phyloP scores from a whole-genome alignment of 129 eudicot species.

The Apium graveolens region DNA sequence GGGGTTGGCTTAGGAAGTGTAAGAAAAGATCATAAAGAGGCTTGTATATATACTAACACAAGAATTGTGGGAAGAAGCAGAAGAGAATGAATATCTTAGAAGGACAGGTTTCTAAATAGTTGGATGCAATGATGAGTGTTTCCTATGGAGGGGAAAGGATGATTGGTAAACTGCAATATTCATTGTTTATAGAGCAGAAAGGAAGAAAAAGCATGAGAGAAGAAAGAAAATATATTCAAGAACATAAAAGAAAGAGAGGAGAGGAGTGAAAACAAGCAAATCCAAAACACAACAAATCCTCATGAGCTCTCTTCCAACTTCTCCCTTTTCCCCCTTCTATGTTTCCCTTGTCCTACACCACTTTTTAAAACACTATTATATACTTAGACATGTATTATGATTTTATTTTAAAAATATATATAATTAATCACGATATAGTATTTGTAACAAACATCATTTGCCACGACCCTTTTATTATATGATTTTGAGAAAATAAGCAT shows the following conservation, averaged over 20 bases:
- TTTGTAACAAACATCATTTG: no score
- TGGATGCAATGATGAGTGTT: constrained; percentile 49
- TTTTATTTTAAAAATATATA: no score
- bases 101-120: constrained; percentile 34
- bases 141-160: constrained; percentile 42
- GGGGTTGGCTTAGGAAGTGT: neutral
- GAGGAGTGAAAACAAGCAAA: constrained; percentile 1
- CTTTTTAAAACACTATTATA: neutral
- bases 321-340: constrained; percentile 16
- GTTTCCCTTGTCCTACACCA: constrained; percentile 17
- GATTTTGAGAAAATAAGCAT: no score
- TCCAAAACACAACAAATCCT: constrained; percentile 15
- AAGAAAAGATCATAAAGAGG: neutral
- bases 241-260: constrained; percentile 1
- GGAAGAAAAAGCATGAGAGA: constrained; percentile 1
- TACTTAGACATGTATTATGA: neutral
- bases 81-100: constrained; percentile 20
- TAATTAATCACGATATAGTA: no score
- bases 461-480: no score
- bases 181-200: constrained; percentile 26
- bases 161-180: constrained; percentile 46
- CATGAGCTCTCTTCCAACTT: constrained; percentile 33
- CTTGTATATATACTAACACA: neutral
- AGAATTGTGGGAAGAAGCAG: neutral
- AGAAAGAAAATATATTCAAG: neutral